Percentiles rank a stretch among this genome's conserved stretches.
phyloP scores from a whole-genome alignment of 257 asterid genomes.

The Plectranthus barbatus region DNA sequence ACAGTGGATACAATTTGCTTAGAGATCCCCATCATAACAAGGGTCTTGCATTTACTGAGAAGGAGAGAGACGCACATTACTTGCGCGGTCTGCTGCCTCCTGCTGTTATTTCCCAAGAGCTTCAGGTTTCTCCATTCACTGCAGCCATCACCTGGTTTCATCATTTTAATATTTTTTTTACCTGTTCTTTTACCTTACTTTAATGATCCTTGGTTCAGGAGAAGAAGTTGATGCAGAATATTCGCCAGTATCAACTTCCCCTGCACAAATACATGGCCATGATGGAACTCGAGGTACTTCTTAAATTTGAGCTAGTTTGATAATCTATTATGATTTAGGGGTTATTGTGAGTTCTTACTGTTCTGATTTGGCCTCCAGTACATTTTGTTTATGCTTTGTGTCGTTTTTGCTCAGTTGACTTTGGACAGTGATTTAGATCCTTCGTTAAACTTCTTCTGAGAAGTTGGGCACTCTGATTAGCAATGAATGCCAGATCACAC shows the following conservation, averaged over 20 bases:
- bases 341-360: neutral
- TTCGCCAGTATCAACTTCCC: constrained; percentile 65
- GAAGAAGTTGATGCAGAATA: constrained; percentile 52
- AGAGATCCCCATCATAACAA: constrained; percentile 86
- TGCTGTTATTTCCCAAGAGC: constrained; percentile 38
- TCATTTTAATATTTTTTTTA: neutral
- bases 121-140: constrained; percentile 42
- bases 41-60: constrained; percentile 75
- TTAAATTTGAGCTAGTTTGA: neutral
- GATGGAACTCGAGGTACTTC: constrained; percentile 79
- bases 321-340: neutral
- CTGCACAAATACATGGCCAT: constrained; percentile 66
- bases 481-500: neutral
- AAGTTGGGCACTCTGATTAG: neutral
- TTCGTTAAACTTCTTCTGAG: neutral
- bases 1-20: constrained; percentile 63
- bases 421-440: neutral
- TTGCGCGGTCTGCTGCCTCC: constrained; percentile 85
- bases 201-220: constrained; percentile 37
- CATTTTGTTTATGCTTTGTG: neutral
- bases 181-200: neutral
- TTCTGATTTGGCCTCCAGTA: neutral
- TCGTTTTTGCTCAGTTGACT: neutral
- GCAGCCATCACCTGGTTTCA: neutral
- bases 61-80: constrained; percentile 79